Percentiles rank a stretch among this genome's conserved stretches.
Conservation (phyloP, 768 basidiomycete genomes). For the Leucosporidium scottii region DNA sequence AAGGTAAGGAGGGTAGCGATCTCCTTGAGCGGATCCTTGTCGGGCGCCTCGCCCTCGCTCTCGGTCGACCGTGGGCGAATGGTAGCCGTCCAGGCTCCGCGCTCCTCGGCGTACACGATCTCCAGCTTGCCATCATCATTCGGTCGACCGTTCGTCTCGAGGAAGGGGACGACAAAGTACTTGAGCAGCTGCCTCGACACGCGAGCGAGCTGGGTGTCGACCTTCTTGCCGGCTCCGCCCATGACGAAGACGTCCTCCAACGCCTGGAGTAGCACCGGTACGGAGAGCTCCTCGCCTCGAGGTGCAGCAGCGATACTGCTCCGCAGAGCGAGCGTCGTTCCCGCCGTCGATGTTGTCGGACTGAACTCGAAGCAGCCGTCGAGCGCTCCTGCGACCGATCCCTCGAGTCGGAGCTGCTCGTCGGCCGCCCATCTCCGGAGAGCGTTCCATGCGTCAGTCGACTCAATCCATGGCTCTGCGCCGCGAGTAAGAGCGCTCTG, state of each 20-base stretch:
- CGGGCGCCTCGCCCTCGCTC: not conserved
- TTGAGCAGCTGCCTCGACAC: slow-evolving; percentile 22
- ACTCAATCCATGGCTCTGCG: slow-evolving; percentile 22
- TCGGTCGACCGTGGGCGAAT: not conserved
- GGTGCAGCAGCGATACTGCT: not conserved
- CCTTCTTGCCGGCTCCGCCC: slow-evolving; percentile 5
- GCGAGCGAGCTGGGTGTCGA: slow-evolving; percentile 7
- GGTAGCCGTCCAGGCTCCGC: not conserved
- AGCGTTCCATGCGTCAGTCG: slow-evolving; percentile 12
- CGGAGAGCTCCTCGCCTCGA: not conserved
- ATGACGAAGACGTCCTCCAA: slow-evolving; percentile 13
- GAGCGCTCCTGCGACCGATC: slow-evolving; percentile 10
- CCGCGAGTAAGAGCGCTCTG: not conserved
- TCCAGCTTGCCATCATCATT: not conserved
- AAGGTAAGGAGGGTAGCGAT: slow-evolving; percentile 20
- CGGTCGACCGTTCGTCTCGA: slow-evolving; percentile 13
- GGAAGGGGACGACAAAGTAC: slow-evolving; percentile 26
- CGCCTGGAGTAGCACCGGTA: slow-evolving; percentile 1
- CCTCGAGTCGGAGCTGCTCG: slow-evolving; percentile 21
- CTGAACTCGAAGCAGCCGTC: slow-evolving; percentile 23
- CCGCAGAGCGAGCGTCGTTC: not conserved
- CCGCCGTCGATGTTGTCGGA: no score
- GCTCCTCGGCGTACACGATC: slow-evolving; percentile 3
- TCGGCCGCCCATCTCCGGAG: slow-evolving; percentile 21
- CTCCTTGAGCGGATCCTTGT: not conserved